phyloP scores from a whole-genome alignment of 441 rosid genomes.

The Erodium texanum region DNA sequence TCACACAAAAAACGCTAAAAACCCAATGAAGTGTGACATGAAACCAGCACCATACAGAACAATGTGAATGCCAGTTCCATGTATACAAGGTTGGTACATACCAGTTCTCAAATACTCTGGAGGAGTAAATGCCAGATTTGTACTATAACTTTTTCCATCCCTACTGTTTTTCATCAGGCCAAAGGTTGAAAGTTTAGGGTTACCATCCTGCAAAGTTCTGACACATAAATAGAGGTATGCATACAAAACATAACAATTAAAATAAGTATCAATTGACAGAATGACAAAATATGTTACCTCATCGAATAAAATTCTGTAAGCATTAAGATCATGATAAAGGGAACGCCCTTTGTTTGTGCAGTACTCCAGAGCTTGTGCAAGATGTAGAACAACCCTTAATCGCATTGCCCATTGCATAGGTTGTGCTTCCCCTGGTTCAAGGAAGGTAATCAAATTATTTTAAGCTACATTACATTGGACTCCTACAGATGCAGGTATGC shows the following conservation, averaged over 20 bases:
- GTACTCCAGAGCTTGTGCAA: constrained; percentile 84
- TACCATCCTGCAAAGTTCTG: constrained; percentile 42
- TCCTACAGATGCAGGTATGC: background rate
- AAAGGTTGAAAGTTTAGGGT: constrained; percentile 61
- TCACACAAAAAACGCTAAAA: background rate
- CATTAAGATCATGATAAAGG: constrained; percentile 86
- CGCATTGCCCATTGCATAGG: constrained; percentile 98
- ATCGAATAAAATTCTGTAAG: constrained; percentile 81
- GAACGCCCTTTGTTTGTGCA: constrained; percentile 77
- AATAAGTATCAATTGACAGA: constrained; percentile 4
- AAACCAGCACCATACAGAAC: constrained; percentile 1
- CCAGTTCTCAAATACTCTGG: constrained; percentile 70
- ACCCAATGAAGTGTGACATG: background rate
- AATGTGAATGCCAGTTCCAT: background rate
- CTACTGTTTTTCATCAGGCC: constrained; percentile 74
- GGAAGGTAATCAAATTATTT: constrained; percentile 4
- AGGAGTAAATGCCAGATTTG: constrained; percentile 66
- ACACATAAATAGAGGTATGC: constrained; percentile 15
- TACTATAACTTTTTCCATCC: constrained; percentile 67
- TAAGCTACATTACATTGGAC: background rate
- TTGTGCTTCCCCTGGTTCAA: constrained; percentile 69
- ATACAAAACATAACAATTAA: constrained; percentile 8
- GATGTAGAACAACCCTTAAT: constrained; percentile 74
- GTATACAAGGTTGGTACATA: constrained; percentile 14
- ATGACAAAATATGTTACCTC: constrained; percentile 38